Evolutionary conservation across 2,329 filamentous ascomycete species (phyloP), one percentile per base, ranked within the genome.

Genomic region (Talaromyces sp.): DNA sequence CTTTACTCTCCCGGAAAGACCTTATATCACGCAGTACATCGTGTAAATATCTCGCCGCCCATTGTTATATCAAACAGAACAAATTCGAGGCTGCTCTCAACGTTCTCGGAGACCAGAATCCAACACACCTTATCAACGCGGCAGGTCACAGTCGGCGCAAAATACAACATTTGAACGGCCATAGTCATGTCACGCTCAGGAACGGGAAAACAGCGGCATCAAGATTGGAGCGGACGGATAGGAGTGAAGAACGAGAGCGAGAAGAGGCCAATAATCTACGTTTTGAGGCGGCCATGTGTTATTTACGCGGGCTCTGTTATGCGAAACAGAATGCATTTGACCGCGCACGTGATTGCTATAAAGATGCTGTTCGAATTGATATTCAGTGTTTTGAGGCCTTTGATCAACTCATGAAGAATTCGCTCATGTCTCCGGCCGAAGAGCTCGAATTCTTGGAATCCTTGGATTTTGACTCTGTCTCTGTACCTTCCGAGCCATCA

Each of bases 331-430:
- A 97, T 73, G 89, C 93, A 25, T 97, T 97, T 67, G 94, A 99
- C 71, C 87, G 91, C 35, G 94, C 94, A 54, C 97, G 97, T 73
- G 92, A 97, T 67, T 97, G 94, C 77, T 99, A 97, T 81, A 97
- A 97, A 77, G 91, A 96, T 67, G 94, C 94, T 1, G 91, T 97
- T 46, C 86, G 89, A 61, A 97, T 99, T 68, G 94, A 99, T 70
- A 92, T 97, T 3, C 92, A 96, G 73, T 99, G 94, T 75, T 97
- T 96, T 70, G 94, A 99, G 74, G 94, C 94, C 0, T 97, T 99
- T 69, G 92, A 97, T 67, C 92, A 97, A 77, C 83, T 99, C 57
- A 97, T 97, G 86, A 91, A 91, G 76, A 99, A 99, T 76, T 89
- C 89, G 19, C 81, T 99, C 61, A 89, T 99, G 84, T 84, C 84